phyloP scores from a whole-genome alignment of 1,284 basidiomycete genomes.

The Sporisorium sorghi region DNA sequence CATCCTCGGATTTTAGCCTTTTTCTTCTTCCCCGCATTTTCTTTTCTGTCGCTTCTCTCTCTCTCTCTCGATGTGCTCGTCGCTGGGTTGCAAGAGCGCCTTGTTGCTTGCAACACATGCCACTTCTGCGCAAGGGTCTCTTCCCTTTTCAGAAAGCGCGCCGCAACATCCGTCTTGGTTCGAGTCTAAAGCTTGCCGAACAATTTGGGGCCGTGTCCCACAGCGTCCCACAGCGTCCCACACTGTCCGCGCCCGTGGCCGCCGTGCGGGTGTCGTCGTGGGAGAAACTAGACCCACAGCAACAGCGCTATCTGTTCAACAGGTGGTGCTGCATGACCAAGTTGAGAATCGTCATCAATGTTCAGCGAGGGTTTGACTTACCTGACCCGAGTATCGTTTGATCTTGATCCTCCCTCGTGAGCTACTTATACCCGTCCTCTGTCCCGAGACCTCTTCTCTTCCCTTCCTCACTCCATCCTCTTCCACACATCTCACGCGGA shows the following conservation, averaged over 20 bases:
- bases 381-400: neutral
- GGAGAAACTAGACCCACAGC: slow-evolving; percentile 7
- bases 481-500: neutral
- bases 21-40: slow-evolving; percentile 1
- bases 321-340: slow-evolving; percentile 7
- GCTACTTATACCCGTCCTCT: slow-evolving; percentile 5
- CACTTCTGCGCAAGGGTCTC: too few species aligned
- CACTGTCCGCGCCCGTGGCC: slow-evolving; percentile 1
- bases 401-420: too few species aligned
- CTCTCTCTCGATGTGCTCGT: neutral
- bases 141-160: too few species aligned
- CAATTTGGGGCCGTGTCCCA: neutral
- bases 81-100: neutral
- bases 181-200: neutral
- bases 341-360: slow-evolving; percentile 14
- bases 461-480: neutral
- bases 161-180: neutral
- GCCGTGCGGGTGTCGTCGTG: neutral
- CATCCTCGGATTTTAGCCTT: slow-evolving; percentile 39
- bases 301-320: too few species aligned
- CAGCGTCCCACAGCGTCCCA: too few species aligned
- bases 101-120: neutral
- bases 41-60: too few species aligned
- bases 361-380: too few species aligned
- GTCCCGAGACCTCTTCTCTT: neutral